phyloP scores from a whole-genome alignment of 2,329 filamentous ascomycete genomes.

The Botrytis porri region DNA sequence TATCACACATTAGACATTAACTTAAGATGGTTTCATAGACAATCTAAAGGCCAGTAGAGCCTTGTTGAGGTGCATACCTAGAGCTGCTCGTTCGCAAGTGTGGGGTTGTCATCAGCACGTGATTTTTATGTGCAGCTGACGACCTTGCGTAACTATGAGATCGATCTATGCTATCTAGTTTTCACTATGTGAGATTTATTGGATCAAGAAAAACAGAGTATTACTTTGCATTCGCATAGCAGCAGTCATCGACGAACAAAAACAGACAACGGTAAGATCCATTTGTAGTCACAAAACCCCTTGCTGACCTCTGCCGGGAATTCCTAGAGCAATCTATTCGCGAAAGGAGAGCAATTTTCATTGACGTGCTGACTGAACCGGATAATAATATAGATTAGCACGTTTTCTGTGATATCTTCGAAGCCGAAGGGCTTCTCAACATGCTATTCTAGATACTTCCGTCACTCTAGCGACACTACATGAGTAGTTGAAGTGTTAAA shows the following conservation, averaged over 20 bases:
- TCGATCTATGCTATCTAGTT: no score
- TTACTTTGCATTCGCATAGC: background rate
- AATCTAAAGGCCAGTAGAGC: background rate
- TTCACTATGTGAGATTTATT: no score
- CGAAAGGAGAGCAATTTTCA: no score
- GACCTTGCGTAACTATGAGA: no score
- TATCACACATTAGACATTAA: background rate
- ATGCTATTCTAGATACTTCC: background rate
- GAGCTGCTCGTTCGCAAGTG: background rate
- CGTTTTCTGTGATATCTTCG: background rate
- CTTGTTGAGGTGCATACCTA: no score
- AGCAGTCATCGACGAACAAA: background rate
- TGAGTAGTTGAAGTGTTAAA: background rate
- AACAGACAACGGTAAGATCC: background rate
- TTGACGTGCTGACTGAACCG: background rate
- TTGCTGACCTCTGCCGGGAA: background rate
- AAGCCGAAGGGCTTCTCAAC: background rate
- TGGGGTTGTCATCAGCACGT: background rate
- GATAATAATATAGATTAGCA: background rate
- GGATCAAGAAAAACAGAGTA: no score
- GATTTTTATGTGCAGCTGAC: background rate
- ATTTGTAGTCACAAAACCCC: background rate
- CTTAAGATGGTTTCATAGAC: background rate
- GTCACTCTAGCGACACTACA: background rate
- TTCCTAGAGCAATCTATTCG: background rate